phyloP scores from a whole-genome alignment of 2,329 filamentous ascomycete genomes.

The Cytospora leucostoma region DNA sequence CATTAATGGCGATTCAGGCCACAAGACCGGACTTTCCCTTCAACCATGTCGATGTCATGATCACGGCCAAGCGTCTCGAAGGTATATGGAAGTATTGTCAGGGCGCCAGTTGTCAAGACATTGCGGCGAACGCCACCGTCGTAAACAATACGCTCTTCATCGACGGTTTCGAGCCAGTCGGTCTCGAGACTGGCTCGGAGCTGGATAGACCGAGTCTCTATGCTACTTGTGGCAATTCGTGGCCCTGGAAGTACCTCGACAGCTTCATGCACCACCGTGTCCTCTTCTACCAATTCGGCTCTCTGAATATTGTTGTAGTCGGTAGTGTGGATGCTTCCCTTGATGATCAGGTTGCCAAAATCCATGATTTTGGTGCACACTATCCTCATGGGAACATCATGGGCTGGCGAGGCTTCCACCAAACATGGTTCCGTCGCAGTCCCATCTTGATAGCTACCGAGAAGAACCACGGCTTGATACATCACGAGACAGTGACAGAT shows the following conservation, averaged over 20 bases:
- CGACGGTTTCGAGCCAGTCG: not conserved
- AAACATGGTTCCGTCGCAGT: not conserved
- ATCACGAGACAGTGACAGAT: not conserved
- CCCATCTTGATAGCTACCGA: not conserved
- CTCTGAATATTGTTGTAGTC: not conserved
- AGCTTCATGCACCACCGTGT: not conserved
- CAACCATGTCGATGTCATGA: constrained; percentile 1
- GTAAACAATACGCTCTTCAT: not conserved
- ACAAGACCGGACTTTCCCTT: not conserved
- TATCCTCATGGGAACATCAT: not conserved
- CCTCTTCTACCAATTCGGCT: not conserved
- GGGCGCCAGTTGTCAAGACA: no score
- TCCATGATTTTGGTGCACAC: not conserved
- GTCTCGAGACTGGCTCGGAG: not conserved
- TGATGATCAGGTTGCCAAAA: not conserved
- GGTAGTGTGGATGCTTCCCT: not conserved
- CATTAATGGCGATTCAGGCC: not conserved
- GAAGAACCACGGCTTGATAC: not conserved
- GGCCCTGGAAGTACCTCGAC: not conserved
- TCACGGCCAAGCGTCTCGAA: constrained; percentile 1
- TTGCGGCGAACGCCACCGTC: not conserved
- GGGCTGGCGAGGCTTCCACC: not conserved
- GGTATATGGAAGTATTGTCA: not conserved
- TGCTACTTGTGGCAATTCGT: not conserved
- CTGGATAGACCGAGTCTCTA: not conserved